phyloP scores from a whole-genome alignment of 2,329 filamentous ascomycete species.

The Penicillium sp. region DNA sequence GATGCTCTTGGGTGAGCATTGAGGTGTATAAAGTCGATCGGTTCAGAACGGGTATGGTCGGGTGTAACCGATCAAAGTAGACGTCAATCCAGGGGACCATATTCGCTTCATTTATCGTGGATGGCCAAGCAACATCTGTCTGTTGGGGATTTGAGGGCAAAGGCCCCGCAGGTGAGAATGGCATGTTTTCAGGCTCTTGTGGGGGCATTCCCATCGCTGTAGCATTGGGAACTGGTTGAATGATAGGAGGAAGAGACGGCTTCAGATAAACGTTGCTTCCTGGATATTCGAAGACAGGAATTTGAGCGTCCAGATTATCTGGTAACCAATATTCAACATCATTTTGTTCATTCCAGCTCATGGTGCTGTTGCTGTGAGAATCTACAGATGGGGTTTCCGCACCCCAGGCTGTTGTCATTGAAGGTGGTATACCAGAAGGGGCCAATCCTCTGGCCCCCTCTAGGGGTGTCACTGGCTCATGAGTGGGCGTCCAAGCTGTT shows the following conservation, averaged over 20 bases:
- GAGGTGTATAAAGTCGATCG: slow-evolving; percentile 43
- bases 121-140: slow-evolving; percentile 37
- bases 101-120: slow-evolving; percentile 41
- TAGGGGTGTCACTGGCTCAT: slow-evolving; percentile 23
- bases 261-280: slow-evolving; percentile 39
- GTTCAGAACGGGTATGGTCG: slow-evolving; percentile 44
- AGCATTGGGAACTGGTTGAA: slow-evolving; percentile 26
- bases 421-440: slow-evolving; percentile 16
- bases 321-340: slow-evolving; percentile 39
- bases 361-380: slow-evolving; percentile 19
- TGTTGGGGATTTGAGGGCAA: slow-evolving; percentile 23
- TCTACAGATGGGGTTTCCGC: slow-evolving; percentile 23
- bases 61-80: slow-evolving; percentile 47
- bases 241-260: slow-evolving; percentile 36
- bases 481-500: slow-evolving; percentile 22
- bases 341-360: slow-evolving; percentile 30
- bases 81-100: slow-evolving; percentile 46
- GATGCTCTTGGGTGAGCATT: slow-evolving; percentile 45
- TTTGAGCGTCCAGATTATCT: slow-evolving; percentile 35
- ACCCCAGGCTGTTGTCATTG: slow-evolving; percentile 26
- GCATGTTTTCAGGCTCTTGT: slow-evolving; percentile 19
- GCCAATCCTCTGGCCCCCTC: slow-evolving; percentile 22
- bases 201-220: slow-evolving; percentile 21
- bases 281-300: slow-evolving; percentile 35
- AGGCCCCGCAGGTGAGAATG: slow-evolving; percentile 22